These are phyloP conservation scores for Piper betle DNA, from an alignment of 164 flowering plant genomes.

Conservation along the genomic window DNA sequence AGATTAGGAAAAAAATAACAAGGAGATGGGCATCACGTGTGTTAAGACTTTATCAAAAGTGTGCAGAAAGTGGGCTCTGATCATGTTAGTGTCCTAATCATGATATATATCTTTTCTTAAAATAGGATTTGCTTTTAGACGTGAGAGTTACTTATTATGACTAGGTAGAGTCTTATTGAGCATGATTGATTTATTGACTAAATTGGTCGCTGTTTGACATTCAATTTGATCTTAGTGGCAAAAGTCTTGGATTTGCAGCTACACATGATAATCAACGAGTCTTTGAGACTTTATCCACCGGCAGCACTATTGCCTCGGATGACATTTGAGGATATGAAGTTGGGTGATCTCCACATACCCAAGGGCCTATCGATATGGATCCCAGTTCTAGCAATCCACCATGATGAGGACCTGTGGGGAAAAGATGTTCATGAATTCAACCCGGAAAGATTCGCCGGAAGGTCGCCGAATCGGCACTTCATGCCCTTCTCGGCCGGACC, in stretches of 20 bases:
- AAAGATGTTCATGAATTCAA: conserved; percentile 84
- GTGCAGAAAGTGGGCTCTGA: no score
- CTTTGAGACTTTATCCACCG: conserved; percentile 82
- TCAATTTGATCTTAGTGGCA: neutral
- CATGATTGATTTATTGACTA: no score
- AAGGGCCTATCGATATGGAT: conserved; percentile 86
- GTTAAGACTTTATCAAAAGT: no score
- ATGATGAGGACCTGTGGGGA: conserved; percentile 78
- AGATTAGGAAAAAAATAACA: no score
- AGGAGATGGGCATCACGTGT: no score
- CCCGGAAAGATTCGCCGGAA: conserved; percentile 58
- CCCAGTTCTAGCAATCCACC: conserved; percentile 83
- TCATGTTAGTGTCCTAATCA: no score
- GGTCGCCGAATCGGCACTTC: conserved; percentile 46
- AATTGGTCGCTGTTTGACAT: neutral
- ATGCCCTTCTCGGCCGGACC: conserved; percentile 86
- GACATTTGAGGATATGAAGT: conserved; percentile 71
- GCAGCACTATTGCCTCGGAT: conserved; percentile 68
- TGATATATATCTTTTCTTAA: no score
- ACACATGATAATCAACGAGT: conserved; percentile 80
- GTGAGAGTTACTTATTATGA: no score
- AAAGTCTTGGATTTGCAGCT: conserved; percentile 33
- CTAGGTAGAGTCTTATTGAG: no score
- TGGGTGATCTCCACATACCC: conserved; percentile 76
- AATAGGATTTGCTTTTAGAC: no score